Evolutionary conservation across 78 protist genomes (phyloP).

Genomic region (Chrysochromulina parva): DNA sequence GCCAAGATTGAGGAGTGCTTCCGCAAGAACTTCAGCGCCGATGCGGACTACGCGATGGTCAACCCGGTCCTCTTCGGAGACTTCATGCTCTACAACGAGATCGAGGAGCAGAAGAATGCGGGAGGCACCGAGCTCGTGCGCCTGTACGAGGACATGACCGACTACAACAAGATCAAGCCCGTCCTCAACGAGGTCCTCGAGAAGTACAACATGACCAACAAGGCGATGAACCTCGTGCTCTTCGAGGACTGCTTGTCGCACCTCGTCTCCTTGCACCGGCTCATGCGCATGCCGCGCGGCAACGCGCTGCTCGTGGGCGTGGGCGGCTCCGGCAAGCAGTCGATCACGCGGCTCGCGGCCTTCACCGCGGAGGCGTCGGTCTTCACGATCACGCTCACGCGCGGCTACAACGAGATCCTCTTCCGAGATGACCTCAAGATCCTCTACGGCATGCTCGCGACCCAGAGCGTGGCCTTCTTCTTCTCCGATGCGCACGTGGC

Average conservation of each 20-base stretch:
- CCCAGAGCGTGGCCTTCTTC: conserved; percentile 63
- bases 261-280: conserved; percentile 73
- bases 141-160: conserved; percentile 68
- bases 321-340: conserved; percentile 87
- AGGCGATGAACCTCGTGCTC: conserved; percentile 77
- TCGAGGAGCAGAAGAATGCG: conserved; percentile 5
- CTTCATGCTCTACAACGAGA: conserved; percentile 35
- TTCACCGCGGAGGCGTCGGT: conserved; percentile 64
- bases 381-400: conserved; percentile 77
- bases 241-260: conserved; percentile 83
- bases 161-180: conserved; percentile 29
- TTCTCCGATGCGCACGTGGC: conserved; percentile 86
- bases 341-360: conserved; percentile 78
- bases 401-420: conserved; percentile 72
- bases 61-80: conserved; percentile 74
- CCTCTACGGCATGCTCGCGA: conserved; percentile 53
- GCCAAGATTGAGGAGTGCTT: conserved; percentile 32
- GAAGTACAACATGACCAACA: conserved; percentile 55
- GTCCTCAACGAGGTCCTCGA: conserved; percentile 63
- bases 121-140: conserved; percentile 17
- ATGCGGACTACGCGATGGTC: not conserved
- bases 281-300: conserved; percentile 76
- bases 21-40: conserved; percentile 10
- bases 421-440: conserved; percentile 80
- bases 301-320: conserved; percentile 88